A percentile compares a stretch with the other conserved stretches of the same genome.
Evolutionary conservation across 768 basidiomycete species (phyloP).

Genomic region (Rickenella mellea): DNA sequence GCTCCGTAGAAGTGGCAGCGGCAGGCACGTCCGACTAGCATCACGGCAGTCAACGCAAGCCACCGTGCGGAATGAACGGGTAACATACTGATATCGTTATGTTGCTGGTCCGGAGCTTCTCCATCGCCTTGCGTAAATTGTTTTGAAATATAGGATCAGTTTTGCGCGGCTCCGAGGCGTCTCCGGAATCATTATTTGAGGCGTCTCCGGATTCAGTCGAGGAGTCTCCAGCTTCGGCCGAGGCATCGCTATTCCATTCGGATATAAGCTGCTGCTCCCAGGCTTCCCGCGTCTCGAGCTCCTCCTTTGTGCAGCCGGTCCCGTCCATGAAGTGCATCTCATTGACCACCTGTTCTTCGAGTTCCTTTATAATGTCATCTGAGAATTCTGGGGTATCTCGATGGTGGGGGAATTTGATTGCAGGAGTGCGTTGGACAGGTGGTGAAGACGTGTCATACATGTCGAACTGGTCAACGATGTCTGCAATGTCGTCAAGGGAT

Average conservation of each 20-base stretch:
- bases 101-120: conserved; percentile 64
- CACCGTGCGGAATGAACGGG: not conserved
- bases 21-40: conserved; percentile 11
- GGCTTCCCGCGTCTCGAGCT: conserved; percentile 11
- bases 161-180: no score
- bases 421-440: conserved; percentile 7
- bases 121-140: conserved; percentile 62
- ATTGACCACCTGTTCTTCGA: conserved; percentile 34
- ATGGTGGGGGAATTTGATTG: conserved; percentile 6
- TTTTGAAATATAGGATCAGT: conserved; percentile 48
- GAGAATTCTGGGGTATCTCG: conserved; percentile 11
- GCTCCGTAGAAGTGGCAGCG: no score
- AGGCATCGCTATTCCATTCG: conserved; percentile 43
- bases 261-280: conserved; percentile 49
- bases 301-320: conserved; percentile 12
- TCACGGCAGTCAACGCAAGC: not conserved
- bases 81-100: conserved; percentile 41
- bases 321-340: conserved; percentile 28
- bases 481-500: conserved; percentile 17
- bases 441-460: conserved; percentile 11
- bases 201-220: not conserved
- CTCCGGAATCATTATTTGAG: conserved; percentile 7
- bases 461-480: conserved; percentile 39
- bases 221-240: conserved; percentile 4
- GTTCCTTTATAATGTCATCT: conserved; percentile 27